A percentile compares a stretch with the other conserved stretches of the same genome.
Evolutionary conservation across 345 rosid genomes (phyloP).

Genomic region (Salix udensis): DNA sequence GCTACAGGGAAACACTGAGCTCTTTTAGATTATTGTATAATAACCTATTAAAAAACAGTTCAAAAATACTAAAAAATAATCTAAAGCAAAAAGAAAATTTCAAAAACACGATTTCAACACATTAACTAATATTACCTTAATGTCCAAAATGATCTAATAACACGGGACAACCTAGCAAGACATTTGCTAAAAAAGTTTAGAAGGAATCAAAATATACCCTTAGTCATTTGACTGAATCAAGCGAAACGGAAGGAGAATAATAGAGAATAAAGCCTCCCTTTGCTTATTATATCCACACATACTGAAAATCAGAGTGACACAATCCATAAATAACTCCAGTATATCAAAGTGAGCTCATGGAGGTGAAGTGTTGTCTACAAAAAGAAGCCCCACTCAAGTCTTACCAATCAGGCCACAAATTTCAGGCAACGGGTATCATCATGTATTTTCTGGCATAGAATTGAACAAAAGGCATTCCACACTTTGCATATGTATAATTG

Average conservation of each 20-base stretch:
- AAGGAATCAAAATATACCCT: not conserved
- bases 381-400: not conserved
- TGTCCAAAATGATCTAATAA: not conserved
- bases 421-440: conserved; percentile 86
- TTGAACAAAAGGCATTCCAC: conserved; percentile 85
- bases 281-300: not conserved
- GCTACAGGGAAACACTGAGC: too few species aligned
- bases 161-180: not conserved
- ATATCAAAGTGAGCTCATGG: not conserved
- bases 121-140: too few species aligned
- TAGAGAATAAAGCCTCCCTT: not conserved
- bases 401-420: conserved; percentile 58
- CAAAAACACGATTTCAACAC: too few species aligned
- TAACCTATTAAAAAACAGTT: too few species aligned
- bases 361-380: conserved; percentile 2
- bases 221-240: not conserved
- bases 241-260: not conserved
- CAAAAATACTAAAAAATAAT: too few species aligned
- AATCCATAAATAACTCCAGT: not conserved
- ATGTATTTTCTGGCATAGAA: conserved; percentile 69
- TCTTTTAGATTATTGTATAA: too few species aligned
- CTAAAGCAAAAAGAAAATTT: too few species aligned
- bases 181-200: not conserved
- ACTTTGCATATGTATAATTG: conserved; percentile 63
- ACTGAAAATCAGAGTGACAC: not conserved